Base-by-base conservation (phyloP, 352 stramenopile genomes). In the Globisporangium spinosum region DNA sequence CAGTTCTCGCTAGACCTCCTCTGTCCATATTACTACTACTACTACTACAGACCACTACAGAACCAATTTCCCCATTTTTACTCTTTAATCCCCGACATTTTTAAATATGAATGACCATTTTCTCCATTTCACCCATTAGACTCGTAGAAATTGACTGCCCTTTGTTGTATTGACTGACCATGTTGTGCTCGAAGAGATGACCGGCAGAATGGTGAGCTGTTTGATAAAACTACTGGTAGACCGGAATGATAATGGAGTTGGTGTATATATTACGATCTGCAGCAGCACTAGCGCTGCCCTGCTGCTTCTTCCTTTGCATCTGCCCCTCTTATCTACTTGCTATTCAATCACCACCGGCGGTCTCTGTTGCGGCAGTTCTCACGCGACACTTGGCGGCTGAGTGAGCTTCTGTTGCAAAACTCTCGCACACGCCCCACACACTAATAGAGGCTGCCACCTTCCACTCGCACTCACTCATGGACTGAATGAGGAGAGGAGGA, bases 241-340 rank as follows among this genome's bases (percentile, higher is more conserved):
- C 5, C 8, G 6, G 9, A 12, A n/a, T 38, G 22, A 62, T 49
- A 62, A 62, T 62, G 25, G 49, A 62, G 29, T 32, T 62, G 56
- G 10, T 35, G n/a, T 62, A 32, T 62, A 62, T 62, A 51, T 22
- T 62, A 62, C 56, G 56, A 62, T 62, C 43, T 27, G 49, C 17
- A 51, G 43, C 15, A 49, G 15, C 17, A 12, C 6, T 10, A n/a
- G 20, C 43, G 20, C 43, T 12, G 43, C 43, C 15, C 17, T 51
- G 43, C 8, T 51, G 3, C 47, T 56, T 29, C 49, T 56, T 56
- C 56, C 56, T 62, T 49, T 62, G 56, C 56, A 62, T 62, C 56
- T 61, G 4, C 22, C 43, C 9, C 12, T 45, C 13, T 47, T 20
- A 3, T 51, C 43, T 51, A 12, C 43, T 51, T 23, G 17, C 43